These are phyloP conservation scores for Helminthosporium solani DNA, from an alignment of 2,329 filamentous ascomycete species.

Conservation along the genomic window DNA sequence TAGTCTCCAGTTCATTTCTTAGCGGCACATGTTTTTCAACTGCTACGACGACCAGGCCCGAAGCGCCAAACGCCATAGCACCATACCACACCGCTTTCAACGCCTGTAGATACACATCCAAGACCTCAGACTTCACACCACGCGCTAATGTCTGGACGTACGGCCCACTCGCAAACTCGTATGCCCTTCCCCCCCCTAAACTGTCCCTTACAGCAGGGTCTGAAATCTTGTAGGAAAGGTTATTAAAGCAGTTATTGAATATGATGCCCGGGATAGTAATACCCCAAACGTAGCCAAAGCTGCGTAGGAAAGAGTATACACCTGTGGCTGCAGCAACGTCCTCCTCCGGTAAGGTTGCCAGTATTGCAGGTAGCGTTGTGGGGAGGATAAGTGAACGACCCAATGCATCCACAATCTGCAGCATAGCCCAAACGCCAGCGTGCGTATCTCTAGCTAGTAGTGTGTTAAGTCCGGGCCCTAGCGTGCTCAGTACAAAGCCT, in stretches of 20 bases:
- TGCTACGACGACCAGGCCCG: background rate
- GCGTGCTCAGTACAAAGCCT: slow-evolving; percentile 1
- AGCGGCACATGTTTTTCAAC: slow-evolving; percentile 8
- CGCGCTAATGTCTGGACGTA: background rate
- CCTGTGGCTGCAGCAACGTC: slow-evolving; percentile 16
- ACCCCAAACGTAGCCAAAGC: slow-evolving; percentile 18
- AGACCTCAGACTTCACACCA: background rate
- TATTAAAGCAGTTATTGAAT: slow-evolving; percentile 8
- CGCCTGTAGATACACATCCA: slow-evolving; percentile 1
- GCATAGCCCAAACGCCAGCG: slow-evolving; percentile 2
- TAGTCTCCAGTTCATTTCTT: slow-evolving; percentile 2
- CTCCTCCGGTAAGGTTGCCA: slow-evolving; percentile 10
- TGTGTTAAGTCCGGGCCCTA: slow-evolving; percentile 6
- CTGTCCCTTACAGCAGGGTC: background rate
- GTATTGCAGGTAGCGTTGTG: slow-evolving; percentile 44
- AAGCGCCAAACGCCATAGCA: slow-evolving; percentile 4
- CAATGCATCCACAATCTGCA: background rate
- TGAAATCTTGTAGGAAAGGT: background rate
- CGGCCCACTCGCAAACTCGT: slow-evolving; percentile 1
- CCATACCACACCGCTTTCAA: slow-evolving; percentile 5
- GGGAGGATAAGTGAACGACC: slow-evolving; percentile 37
- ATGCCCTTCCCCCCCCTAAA: slow-evolving; percentile 7
- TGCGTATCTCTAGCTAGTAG: background rate
- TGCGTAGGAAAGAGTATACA: slow-evolving; percentile 15
- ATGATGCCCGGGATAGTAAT: slow-evolving; percentile 11